phyloP scores from a whole-genome alignment of 1,284 basidiomycete genomes.

The Hypsizygus ulmarius region DNA sequence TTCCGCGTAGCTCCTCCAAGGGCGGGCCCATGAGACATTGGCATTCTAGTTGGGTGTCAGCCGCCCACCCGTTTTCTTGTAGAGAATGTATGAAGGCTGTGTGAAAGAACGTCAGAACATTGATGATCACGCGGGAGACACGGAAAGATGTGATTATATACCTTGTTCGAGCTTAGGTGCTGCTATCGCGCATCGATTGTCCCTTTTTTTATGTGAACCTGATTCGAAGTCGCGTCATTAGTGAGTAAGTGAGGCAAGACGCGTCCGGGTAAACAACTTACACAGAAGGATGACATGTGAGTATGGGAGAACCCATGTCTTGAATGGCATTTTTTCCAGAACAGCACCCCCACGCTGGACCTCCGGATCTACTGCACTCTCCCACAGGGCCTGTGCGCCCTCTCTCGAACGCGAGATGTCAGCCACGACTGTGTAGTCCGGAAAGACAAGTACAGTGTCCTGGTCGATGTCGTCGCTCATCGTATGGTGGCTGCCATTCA shows the following conservation, averaged over 20 bases:
- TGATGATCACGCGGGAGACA: neutral
- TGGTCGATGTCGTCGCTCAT: conserved; percentile 54
- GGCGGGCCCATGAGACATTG: conserved; percentile 51
- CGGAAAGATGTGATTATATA: conserved; percentile 30
- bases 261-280: conserved; percentile 37
- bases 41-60: conserved; percentile 73
- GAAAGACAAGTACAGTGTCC: conserved; percentile 83
- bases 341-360: conserved; percentile 43
- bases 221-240: conserved; percentile 8
- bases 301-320: conserved; percentile 74
- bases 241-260: neutral
- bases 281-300: conserved; percentile 79
- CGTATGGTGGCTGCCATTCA: conserved; percentile 78
- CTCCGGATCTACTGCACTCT: conserved; percentile 56
- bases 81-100: conserved; percentile 62
- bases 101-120: conserved; percentile 9
- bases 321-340: conserved; percentile 45
- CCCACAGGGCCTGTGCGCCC: conserved; percentile 72
- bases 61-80: conserved; percentile 67
- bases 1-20: conserved; percentile 52
- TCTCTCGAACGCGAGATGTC: conserved; percentile 61
- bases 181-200: conserved; percentile 86
- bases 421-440: conserved; percentile 82
- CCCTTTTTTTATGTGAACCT: conserved; percentile 91
- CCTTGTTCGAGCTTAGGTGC: conserved; percentile 80